These are phyloP conservation scores for Yarrowia keelungensis DNA, from an alignment of 805 yeast genomes.

Conservation along the genomic window DNA sequence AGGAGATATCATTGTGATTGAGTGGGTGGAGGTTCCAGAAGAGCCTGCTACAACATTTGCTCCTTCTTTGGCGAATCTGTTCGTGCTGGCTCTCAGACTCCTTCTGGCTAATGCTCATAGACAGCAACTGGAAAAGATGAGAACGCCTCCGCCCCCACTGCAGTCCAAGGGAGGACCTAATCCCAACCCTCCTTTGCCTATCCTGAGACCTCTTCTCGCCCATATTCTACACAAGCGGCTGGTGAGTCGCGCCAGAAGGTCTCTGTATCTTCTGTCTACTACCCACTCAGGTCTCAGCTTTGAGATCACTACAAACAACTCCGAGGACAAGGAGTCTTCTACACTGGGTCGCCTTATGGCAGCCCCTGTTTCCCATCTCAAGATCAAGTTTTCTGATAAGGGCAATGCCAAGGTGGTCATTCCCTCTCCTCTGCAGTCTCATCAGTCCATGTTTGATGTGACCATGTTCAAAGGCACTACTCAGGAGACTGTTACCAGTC, in stretches of 20 bases:
- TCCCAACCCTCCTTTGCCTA: constrained; percentile 40
- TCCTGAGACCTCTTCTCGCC: constrained; percentile 50
- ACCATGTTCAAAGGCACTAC: constrained; percentile 40
- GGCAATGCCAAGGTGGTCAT: constrained; percentile 42
- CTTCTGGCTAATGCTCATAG: constrained; percentile 67
- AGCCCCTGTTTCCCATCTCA: constrained; percentile 44
- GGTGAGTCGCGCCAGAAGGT: constrained; percentile 42
- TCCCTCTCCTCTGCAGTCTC: constrained; percentile 44
- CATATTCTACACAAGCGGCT: constrained; percentile 47
- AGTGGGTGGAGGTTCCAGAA: constrained; percentile 45
- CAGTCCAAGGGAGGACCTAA: constrained; percentile 22
- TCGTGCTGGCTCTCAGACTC: constrained; percentile 61
- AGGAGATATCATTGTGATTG: constrained; percentile 70
- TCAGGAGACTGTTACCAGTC: constrained; percentile 40
- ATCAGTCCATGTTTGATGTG: constrained; percentile 44
- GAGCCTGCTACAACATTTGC: constrained; percentile 11
- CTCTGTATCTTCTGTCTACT: constrained; percentile 43
- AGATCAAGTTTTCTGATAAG: constrained; percentile 23
- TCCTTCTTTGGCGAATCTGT: constrained; percentile 58
- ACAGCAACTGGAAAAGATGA: constrained; percentile 53
- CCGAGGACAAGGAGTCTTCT: constrained; percentile 27
- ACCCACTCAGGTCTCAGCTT: constrained; percentile 41
- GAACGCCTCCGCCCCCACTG: constrained; percentile 40
- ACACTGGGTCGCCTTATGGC: constrained; percentile 43
- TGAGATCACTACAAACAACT: constrained; percentile 39